Evolutionary conservation across 1,284 basidiomycete genomes (phyloP), one percentile per base, ranked within the genome.

Genomic region (Rhodotorula glutinis): DNA sequence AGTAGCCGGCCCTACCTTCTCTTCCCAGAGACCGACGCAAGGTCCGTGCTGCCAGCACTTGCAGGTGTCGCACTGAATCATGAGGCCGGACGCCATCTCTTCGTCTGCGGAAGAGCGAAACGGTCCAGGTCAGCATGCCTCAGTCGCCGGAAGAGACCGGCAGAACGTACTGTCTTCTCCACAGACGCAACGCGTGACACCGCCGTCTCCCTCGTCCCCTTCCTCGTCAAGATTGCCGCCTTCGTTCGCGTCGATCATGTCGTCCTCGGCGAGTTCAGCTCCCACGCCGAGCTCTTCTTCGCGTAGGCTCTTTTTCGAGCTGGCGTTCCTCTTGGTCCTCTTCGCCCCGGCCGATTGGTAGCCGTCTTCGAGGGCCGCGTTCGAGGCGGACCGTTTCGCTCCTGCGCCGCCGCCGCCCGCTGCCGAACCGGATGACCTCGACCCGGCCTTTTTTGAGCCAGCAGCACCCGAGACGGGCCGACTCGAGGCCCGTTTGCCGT

Each of bases 11-110:
- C 64, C 47, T 53, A 73, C 88, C 69, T 89, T 88, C 78, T 93
- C 90, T 52, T 86, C 86, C 77, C 88, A 86, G 78, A 91, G 91
- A 57, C 95, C 95, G 87, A 98, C 93, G 81, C 95, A 98, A 41
- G 88, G 85, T 25, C 94, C 94, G 79, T 98, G 95, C 80, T 98
- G 95, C 95, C 95, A 98, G 69, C 92, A 91, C 76, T 92, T 90
- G 83, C 95, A 98, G 62, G 84, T 88, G 81, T 98, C 95, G 81
- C 95, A 98, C 79, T 94, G 90, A 60, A 97, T 92, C 92, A 98
- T 97, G 78, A 92, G 89, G n/a, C 79, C 80, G 33, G 63, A 66
- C 5, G 78, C 75, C 60, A 79, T 77, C 68, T 82, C 80, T 80
- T 92, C 91, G 58, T 88, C 89, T 59, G 86, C 83, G 21, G 13